Base-by-base conservation (phyloP, 2,329 filamentous ascomycete genomes). In the Ophiosphaerella narmari region DNA sequence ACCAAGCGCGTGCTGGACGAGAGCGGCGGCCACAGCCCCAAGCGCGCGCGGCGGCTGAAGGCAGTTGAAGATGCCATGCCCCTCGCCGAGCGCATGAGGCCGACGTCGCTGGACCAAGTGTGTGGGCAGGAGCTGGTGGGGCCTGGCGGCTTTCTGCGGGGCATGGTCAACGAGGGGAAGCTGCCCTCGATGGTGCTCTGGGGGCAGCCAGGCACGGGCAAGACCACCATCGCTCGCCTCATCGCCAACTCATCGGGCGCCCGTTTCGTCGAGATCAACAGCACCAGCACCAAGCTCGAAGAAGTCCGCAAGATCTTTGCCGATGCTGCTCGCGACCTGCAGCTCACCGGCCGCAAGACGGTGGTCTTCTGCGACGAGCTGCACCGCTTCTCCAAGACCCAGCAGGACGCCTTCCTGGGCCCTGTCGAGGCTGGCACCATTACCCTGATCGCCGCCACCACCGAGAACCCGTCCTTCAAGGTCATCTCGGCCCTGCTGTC, bases 341-440 rank as follows among this genome's bases (percentile, higher is more conserved):
- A 80, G 1, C 78, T 97, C 43, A 95, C 91, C 0, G 93, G 93
- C 1, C 83, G 91, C 54, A 93, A 90, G 75, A 97, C 94, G 0
- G 96, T 99, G 57, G 86, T 99, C 57, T 99, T 99, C 72, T 97
- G 93, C 76, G 94, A 99, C 75, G 94, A 97, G 78, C 94, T 97
- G 40, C 91, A 96, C 74, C 79, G 93, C 24, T 96, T 96, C 78
- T 89, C 83, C 61, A 97, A 96, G 75, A 82, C 86, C 0, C 94
- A 97, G 71, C 94, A 99, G 69, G 94, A 97, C 73, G 89, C 97
- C 1, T 97, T 97, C 62, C 79, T 99, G 1, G 90, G 88, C 13
- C 93, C 93, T 0, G 93, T 97, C 18, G 94, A 99, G 74, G 86
- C 86, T 1, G 94, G 94, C 5, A 89, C 89, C 24, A 87, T 99